phyloP scores from a whole-genome alignment of 2,329 filamentous ascomycete species.

The Raffaelea deltoideospora region DNA sequence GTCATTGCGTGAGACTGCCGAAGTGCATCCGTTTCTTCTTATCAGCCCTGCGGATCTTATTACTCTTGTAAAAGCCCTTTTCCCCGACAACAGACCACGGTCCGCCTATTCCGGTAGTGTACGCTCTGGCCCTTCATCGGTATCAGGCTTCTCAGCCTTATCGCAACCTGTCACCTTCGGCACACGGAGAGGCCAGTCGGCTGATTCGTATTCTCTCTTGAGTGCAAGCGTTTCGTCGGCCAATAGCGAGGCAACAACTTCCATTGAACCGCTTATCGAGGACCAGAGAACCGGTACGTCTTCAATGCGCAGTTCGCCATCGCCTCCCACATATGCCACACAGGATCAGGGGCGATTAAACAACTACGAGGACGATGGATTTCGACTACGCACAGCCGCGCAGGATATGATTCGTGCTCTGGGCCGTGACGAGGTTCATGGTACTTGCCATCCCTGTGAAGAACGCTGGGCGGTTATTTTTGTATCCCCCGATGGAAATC shows the following conservation, averaged over 20 bases:
- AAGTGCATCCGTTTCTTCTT: conserved; percentile 67
- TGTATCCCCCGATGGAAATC: conserved; percentile 56
- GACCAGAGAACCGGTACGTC: conserved; percentile 33
- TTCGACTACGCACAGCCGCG: conserved; percentile 49
- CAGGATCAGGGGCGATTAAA: conserved; percentile 28
- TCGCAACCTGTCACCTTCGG: conserved; percentile 52
- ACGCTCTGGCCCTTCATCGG: conserved; percentile 51
- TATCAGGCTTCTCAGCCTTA: conserved; percentile 50
- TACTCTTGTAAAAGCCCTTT: conserved; percentile 69
- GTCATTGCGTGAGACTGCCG: conserved; percentile 58
- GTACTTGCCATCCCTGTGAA: conserved; percentile 61
- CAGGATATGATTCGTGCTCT: conserved; percentile 56
- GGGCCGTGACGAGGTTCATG: conserved; percentile 48
- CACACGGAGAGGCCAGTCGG: conserved; percentile 12
- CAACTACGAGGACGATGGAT: conserved; percentile 49
- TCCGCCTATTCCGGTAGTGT: conserved; percentile 47
- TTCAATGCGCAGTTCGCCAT: conserved; percentile 36
- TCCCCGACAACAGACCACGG: conserved; percentile 55
- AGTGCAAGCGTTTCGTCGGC: conserved; percentile 61
- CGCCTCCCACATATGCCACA: conserved; percentile 14
- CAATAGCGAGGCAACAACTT: conserved; percentile 54
- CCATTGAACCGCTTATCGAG: conserved; percentile 47
- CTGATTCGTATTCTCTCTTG: conserved; percentile 54
- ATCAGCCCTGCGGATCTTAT: conserved; percentile 66
- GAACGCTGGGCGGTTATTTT: conserved; percentile 76